Base-by-base conservation (phyloP, 2,329 filamentous ascomycete species). In the Colletotrichum tabaci region DNA sequence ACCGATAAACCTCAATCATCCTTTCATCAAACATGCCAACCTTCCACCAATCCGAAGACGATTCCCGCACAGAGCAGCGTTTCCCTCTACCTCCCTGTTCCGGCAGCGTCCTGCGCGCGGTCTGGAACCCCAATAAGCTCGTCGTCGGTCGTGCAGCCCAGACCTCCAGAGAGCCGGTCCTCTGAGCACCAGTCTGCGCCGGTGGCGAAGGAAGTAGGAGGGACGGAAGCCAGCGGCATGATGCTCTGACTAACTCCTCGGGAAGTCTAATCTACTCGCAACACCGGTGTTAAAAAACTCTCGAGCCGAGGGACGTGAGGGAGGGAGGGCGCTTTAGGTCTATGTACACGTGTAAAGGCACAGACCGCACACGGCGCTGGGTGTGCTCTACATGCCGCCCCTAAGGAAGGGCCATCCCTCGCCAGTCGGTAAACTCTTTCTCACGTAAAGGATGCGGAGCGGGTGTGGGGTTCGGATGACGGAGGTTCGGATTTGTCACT, bases 181-280 rank as follows among this genome's bases (percentile, higher is more conserved):
- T 5, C 35, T 13, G 13, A 4, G n/a, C 42, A 44, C 15, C 47
- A 50, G n/a, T 50, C 15, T 50, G 56, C n/a, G 7, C 13, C 18
- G 4, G n/a, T 42, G 26, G 42, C 40, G 23, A 47, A 18, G 40
- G 52, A 18, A 9, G 8, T 3, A 16, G 16, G 23, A 10, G 15
- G 7, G 6, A 23, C 8, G 13, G 18, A 21, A n/a, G 8, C 46
- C 58, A 13, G 23, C 35, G 47, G 47, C 46, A 26, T 50, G 26
- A 52, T 30, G 21, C n/a, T 40, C 60, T 62, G 35, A 52, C 15
- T 52, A 52, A 62, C 30, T 49, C 30, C 9, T 62, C 60, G 46
- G 60, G 60, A 62, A 62, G 46, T 62, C 46, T 62, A 62, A 57
- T 42, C 30, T 18, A 21, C n/a, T 57, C 53, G 53, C n/a, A 23